These are phyloP conservation scores for Pseudogymnoascus sp. DNA, from an alignment of 2,329 filamentous ascomycete genomes.

Conservation along the genomic window DNA sequence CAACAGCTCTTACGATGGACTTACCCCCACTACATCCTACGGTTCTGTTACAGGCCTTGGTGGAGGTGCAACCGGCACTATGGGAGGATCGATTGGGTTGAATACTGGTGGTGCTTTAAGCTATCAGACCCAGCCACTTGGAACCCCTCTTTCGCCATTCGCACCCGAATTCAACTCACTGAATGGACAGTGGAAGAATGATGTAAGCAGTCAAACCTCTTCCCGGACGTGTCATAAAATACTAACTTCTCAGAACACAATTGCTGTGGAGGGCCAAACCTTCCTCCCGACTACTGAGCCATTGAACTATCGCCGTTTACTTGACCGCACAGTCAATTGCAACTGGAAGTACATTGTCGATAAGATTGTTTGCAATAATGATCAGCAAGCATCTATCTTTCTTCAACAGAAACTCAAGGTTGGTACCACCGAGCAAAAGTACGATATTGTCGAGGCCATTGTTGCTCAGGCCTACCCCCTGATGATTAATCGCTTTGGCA, in stretches of 20 bases:
- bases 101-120: constrained; percentile 18
- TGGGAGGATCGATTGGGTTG: constrained; percentile 20
- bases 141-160: constrained; percentile 64
- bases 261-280: constrained; percentile 57
- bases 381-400: constrained; percentile 98
- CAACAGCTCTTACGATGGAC: constrained; percentile 31
- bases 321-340: constrained; percentile 93
- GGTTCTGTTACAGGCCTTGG: constrained; percentile 26
- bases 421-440: constrained; percentile 90
- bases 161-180: constrained; percentile 65
- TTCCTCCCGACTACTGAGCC: constrained; percentile 86
- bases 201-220: constrained; percentile 27
- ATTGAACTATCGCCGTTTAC: constrained; percentile 88
- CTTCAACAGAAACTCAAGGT: constrained; percentile 98
- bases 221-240: constrained; percentile 22
- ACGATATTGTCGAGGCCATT: constrained; percentile 93
- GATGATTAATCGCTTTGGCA: constrained; percentile 98
- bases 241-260: constrained; percentile 36
- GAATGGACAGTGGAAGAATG: constrained; percentile 30
- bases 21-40: constrained; percentile 26
- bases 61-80: constrained; percentile 20
- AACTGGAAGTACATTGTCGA: constrained; percentile 99
- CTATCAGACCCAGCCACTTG: constrained; percentile 48
- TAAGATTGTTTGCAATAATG: constrained; percentile 98
- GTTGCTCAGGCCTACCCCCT: constrained; percentile 88